These are phyloP conservation scores for Citrus sp. DNA, from an alignment of 345 rosid species.

Conservation along the genomic window DNA sequence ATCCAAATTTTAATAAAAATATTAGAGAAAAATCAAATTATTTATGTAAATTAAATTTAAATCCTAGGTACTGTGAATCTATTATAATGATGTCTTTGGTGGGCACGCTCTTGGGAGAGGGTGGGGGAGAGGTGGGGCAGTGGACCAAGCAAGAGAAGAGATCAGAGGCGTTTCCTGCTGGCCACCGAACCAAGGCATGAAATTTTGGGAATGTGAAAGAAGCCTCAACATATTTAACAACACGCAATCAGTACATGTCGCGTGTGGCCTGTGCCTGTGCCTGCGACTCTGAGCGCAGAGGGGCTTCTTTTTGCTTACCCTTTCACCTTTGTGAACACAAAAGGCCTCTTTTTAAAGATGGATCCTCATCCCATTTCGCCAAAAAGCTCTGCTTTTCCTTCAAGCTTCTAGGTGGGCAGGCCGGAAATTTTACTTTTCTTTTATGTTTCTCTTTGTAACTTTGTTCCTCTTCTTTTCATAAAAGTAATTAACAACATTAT, in stretches of 20 bases:
- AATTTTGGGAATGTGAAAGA: conserved; percentile 9
- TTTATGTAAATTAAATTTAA: too few species aligned
- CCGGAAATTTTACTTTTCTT: background rate
- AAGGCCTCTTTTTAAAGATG: background rate
- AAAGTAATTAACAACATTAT: background rate
- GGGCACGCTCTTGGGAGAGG: conserved; percentile 6
- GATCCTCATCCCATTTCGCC: background rate
- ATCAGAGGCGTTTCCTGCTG: background rate
- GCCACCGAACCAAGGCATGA: conserved; percentile 19
- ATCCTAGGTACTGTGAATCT: too few species aligned
- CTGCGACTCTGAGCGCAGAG: too few species aligned
- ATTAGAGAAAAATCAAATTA: too few species aligned
- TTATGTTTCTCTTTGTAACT: background rate
- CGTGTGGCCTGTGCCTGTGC: background rate
- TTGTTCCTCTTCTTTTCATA: background rate
- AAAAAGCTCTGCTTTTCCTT: background rate
- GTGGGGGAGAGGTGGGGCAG: background rate
- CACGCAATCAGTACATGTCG: conserved; percentile 38
- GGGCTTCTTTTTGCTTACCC: background rate
- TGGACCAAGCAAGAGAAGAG: too few species aligned
- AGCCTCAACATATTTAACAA: background rate
- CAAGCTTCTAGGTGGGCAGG: background rate
- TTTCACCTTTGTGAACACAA: conserved; percentile 10
- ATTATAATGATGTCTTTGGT: background rate
- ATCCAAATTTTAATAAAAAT: too few species aligned